Evolutionary conservation across 805 yeast genomes (phyloP).

Genomic region (Teunomyces barrocoloradensis): DNA sequence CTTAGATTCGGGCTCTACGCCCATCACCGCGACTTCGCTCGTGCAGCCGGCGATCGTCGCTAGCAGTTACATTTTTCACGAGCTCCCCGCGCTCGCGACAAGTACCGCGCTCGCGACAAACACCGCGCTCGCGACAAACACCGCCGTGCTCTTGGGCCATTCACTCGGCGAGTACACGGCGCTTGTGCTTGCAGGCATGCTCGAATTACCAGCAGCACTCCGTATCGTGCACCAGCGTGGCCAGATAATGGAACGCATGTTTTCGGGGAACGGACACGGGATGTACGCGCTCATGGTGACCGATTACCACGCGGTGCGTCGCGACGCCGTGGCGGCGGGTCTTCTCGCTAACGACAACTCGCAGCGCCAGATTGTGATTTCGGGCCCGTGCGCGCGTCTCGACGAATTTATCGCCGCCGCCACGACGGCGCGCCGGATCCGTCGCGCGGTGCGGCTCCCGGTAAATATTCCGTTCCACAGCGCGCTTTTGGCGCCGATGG

Average conservation of each 20-base stretch:
- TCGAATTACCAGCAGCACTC: slow-evolving; percentile 35
- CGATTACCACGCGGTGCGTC: background rate
- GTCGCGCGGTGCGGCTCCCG: slow-evolving; percentile 32
- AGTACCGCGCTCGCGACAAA: too few relatives aligned
- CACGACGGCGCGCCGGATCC: slow-evolving; percentile 20
- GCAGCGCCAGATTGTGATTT: slow-evolving; percentile 39
- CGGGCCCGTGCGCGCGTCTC: slow-evolving; percentile 37
- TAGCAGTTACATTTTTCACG: slow-evolving; percentile 32
- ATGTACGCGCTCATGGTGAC: slow-evolving; percentile 12
- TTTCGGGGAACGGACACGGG: slow-evolving; percentile 4
- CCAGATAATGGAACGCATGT: slow-evolving; percentile 34
- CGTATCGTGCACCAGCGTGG: slow-evolving; percentile 46
- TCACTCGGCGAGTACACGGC: slow-evolving; percentile 54
- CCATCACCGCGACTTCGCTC: slow-evolving; percentile 28
- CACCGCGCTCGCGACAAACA: slow-evolving; percentile 1
- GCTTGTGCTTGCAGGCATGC: slow-evolving; percentile 31
- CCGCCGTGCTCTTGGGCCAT: slow-evolving; percentile 41
- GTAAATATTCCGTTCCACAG: slow-evolving; percentile 55
- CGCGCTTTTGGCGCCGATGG: slow-evolving; percentile 36
- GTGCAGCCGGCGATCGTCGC: slow-evolving; percentile 57
- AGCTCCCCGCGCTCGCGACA: slow-evolving; percentile 1
- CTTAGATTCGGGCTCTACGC: slow-evolving; percentile 13
- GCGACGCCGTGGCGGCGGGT: slow-evolving; percentile 9
- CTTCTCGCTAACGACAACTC: slow-evolving; percentile 50
- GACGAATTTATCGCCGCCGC: slow-evolving; percentile 17